Conservation (phyloP, 345 rosid genomes). For the Populus deltoides region DNA sequence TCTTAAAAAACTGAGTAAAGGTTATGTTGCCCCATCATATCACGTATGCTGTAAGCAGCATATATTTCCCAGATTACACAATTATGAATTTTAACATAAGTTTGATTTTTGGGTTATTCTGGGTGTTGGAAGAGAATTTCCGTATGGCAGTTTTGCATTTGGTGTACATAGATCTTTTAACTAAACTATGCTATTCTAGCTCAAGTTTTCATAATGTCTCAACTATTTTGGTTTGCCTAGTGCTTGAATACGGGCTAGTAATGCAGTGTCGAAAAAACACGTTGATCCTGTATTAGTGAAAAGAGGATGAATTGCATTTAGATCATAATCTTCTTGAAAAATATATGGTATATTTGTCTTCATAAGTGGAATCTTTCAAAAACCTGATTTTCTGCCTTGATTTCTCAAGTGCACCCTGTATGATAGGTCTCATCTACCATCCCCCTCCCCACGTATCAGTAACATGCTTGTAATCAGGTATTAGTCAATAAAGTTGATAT, state of each 20-base stretch:
- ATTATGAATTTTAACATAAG: background rate
- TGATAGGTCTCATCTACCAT: background rate
- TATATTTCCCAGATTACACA: background rate
- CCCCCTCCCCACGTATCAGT: background rate
- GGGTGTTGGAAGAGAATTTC: background rate
- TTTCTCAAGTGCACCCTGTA: background rate
- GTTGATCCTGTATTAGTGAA: background rate
- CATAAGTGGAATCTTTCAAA: background rate
- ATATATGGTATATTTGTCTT: background rate
- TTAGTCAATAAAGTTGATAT: no score
- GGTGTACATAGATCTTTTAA: background rate
- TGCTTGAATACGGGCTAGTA: background rate
- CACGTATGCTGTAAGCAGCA: background rate
- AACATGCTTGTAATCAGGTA: background rate
- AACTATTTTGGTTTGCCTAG: background rate
- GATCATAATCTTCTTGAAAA: background rate
- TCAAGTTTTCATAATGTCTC: background rate
- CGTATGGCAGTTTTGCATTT: no score
- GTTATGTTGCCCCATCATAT: background rate
- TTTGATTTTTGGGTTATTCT: background rate
- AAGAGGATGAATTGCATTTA: background rate
- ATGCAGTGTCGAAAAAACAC: background rate
- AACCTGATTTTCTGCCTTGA: background rate
- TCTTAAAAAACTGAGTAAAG: background rate
- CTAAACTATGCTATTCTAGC: background rate